These are phyloP conservation scores for Paraurostyla sp. DNA, from an alignment of 73 alveolate genomes.

Conservation along the genomic window DNA sequence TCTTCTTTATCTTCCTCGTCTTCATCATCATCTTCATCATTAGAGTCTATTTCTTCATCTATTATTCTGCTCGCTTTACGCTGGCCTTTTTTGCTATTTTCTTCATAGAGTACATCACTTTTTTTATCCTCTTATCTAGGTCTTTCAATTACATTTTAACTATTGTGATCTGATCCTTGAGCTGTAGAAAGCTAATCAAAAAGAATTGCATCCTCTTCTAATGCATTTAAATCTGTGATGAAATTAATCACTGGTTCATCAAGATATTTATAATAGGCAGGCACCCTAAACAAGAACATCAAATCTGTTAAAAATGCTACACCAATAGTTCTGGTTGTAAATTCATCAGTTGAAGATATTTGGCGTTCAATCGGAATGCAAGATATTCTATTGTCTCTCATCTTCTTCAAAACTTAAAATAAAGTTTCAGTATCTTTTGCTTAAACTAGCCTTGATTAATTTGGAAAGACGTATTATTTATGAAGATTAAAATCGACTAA, in stretches of 20 bases:
- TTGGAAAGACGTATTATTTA: background rate
- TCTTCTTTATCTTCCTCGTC: slow-evolving; percentile 51
- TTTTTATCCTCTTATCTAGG: background rate
- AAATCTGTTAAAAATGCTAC: slow-evolving; percentile 37
- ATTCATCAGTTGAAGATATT: background rate
- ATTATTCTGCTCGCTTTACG: background rate
- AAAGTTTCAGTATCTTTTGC: slow-evolving; percentile 61
- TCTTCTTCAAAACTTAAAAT: slow-evolving; percentile 22
- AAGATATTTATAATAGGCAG: background rate
- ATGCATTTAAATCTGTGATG: slow-evolving; percentile 45
- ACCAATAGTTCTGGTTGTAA: slow-evolving; percentile 40
- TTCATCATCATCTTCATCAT: slow-evolving; percentile 26
- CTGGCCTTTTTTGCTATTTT: background rate
- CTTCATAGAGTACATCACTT: background rate
- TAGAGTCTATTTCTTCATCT: slow-evolving; percentile 22
- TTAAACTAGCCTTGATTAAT: background rate
- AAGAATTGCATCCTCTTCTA: slow-evolving; percentile 45
- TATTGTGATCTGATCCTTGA: background rate
- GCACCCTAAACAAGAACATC: slow-evolving; percentile 55
- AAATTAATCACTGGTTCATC: slow-evolving; percentile 58
- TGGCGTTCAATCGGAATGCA: slow-evolving; percentile 53
- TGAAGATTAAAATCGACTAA: background rate
- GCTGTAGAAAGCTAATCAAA: background rate
- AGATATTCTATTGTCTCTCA: slow-evolving; percentile 50
- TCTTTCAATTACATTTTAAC: background rate